Evolutionary conservation across 495 filamentous ascomycete genomes (phyloP).

Genomic region (Podospora pseudoanserina): DNA sequence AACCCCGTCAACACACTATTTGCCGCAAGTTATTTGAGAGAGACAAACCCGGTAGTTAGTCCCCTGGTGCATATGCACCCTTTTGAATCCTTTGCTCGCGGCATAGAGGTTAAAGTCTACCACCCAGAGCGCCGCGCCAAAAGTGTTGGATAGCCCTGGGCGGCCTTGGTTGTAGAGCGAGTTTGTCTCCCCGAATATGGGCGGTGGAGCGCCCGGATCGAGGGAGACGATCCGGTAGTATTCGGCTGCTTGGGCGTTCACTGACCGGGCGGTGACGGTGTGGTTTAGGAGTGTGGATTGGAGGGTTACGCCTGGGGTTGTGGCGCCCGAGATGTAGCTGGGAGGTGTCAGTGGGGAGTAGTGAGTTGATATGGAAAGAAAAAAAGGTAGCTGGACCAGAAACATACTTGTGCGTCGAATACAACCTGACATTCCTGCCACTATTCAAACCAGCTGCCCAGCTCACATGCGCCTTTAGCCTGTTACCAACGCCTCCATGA

Average conservation of each 20-base stretch:
- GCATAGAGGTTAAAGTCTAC: slow-evolving; percentile 62
- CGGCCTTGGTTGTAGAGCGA: slow-evolving; percentile 62
- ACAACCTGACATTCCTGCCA: slow-evolving; percentile 50
- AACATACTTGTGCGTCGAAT: slow-evolving; percentile 62
- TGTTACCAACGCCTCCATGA: slow-evolving; percentile 55
- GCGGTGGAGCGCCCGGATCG: slow-evolving; percentile 44
- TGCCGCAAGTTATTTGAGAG: too few species aligned
- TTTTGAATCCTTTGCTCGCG: slow-evolving; percentile 54
- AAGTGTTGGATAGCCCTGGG: slow-evolving; percentile 62
- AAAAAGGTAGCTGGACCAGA: not conserved
- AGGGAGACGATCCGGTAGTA: slow-evolving; percentile 38
- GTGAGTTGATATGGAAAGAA: not conserved
- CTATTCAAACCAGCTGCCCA: slow-evolving; percentile 53
- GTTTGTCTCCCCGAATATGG: slow-evolving; percentile 65
- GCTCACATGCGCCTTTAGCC: slow-evolving; percentile 47
- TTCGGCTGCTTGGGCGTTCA: slow-evolving; percentile 46
- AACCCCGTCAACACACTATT: not conserved
- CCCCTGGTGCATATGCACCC: slow-evolving; percentile 65
- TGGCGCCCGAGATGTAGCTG: slow-evolving; percentile 64
- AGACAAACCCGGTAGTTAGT: slow-evolving; percentile 52
- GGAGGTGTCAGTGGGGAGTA: slow-evolving; percentile 14
- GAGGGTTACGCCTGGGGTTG: slow-evolving; percentile 59
- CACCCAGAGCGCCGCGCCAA: slow-evolving; percentile 68
- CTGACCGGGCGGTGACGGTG: slow-evolving; percentile 48
- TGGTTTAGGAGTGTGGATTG: slow-evolving; percentile 66